A percentile compares a stretch with the other conserved stretches of the same genome.
Conservation (phyloP, 2,329 filamentous ascomycete species). For the Colletotrichum australisinense region DNA sequence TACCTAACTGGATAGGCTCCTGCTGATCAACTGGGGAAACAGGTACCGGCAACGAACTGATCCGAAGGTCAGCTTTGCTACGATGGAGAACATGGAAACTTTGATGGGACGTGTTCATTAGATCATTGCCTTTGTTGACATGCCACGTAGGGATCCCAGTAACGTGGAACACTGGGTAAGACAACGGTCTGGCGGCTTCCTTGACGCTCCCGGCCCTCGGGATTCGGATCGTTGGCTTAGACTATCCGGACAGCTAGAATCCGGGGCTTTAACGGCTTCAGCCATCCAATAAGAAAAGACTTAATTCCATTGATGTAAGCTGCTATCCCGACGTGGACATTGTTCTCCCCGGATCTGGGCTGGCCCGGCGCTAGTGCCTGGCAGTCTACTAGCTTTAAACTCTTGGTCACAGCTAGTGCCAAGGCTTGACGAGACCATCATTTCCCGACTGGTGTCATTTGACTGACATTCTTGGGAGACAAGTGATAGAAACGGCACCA, state of each 20-base stretch:
- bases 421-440: slow-evolving; percentile 21
- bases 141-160: neutral
- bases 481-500: neutral
- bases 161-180: slow-evolving; percentile 10
- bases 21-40: neutral
- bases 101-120: neutral
- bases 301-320: neutral
- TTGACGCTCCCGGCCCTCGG: neutral
- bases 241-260: neutral
- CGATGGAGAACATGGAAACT: neutral
- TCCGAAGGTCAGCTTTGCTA: neutral
- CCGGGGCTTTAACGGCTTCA: slow-evolving; percentile 2
- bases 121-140: neutral
- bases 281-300: slow-evolving; percentile 3
- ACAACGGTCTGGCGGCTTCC: neutral
- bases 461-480: neutral
- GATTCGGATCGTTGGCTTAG: slow-evolving; percentile 8
- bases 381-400: neutral
- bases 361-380: slow-evolving; percentile 26
- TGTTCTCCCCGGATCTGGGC: slow-evolving; percentile 20
- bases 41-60: neutral
- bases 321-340: neutral
- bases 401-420: slow-evolving; percentile 1
- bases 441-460: neutral
- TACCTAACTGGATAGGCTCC: neutral